Conservation (phyloP, 169 alveolate genomes). For the Eimeria zaria region DNA sequence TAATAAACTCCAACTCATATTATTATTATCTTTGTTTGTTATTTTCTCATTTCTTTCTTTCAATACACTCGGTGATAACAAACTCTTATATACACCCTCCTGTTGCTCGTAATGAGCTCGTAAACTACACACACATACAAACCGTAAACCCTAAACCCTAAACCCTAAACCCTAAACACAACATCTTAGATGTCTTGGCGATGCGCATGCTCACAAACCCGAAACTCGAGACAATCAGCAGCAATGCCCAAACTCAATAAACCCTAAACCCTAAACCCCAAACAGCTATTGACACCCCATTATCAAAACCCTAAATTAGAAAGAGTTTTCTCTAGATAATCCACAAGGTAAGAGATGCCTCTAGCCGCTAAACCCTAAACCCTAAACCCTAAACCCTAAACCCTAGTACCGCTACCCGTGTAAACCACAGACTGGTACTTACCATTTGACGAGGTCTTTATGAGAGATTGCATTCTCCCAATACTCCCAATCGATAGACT, state of each 20-base stretch:
- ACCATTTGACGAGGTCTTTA: slow-evolving; percentile 86
- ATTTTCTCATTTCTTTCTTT: not conserved
- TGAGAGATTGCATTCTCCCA: slow-evolving; percentile 86
- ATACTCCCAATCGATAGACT: slow-evolving; percentile 84
- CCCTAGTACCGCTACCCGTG: not conserved
- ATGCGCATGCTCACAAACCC: not conserved
- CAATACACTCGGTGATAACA: not conserved
- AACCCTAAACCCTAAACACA: not conserved
- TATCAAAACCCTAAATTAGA: not conserved
- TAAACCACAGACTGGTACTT: not conserved
- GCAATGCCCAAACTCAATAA: not conserved
- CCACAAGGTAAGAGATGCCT: no score
- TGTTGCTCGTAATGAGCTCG: slow-evolving; percentile 87
- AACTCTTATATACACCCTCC: not conserved
- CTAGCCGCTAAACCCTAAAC: slow-evolving; percentile 8
- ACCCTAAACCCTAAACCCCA: not conserved
- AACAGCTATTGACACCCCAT: not conserved
- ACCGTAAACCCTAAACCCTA: slow-evolving; percentile 7
- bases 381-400: not conserved
- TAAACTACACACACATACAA: slow-evolving; percentile 80
- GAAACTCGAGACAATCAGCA: not conserved
- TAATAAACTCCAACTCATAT: slow-evolving; percentile 22
- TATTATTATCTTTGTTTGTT: not conserved
- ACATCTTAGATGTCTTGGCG: no score
- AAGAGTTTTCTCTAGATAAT: no score